Evolutionary conservation across 257 asterid species (phyloP).

Genomic region (Nicotiana benthamiana): DNA sequence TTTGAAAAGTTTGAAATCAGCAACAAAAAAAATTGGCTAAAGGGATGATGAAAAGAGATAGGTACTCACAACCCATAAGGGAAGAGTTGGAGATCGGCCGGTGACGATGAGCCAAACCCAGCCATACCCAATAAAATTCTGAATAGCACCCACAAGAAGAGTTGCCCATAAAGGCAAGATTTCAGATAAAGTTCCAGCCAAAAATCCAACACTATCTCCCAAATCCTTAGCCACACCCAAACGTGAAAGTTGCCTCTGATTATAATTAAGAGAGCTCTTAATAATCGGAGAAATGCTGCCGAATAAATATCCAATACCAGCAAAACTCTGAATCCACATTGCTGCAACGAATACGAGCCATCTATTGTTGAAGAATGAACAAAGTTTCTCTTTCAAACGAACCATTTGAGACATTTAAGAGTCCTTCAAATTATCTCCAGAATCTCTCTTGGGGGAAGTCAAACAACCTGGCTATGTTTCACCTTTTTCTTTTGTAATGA

Average conservation of each 20-base stretch:
- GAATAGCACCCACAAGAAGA: conserved; percentile 41
- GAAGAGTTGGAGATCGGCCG: conserved; percentile 32
- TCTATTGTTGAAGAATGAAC: conserved; percentile 32
- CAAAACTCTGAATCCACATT: conserved; percentile 54
- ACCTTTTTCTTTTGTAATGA: background rate
- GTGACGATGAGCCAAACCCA: conserved; percentile 52
- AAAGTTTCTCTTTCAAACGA: conserved; percentile 16
- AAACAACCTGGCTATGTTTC: background rate
- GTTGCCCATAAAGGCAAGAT: conserved; percentile 44
- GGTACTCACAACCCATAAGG: conserved; percentile 42
- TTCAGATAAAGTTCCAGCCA: conserved; percentile 44
- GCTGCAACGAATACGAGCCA: conserved; percentile 53
- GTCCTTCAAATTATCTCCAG: background rate
- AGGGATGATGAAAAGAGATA: background rate
- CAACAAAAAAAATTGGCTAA: background rate
- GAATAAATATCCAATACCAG: conserved; percentile 44
- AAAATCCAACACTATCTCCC: conserved; percentile 47
- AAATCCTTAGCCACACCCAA: conserved; percentile 49
- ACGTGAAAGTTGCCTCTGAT: conserved; percentile 34
- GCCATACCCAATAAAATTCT: conserved; percentile 44
- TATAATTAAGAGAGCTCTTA: conserved; percentile 32
- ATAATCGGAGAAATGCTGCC: conserved; percentile 44
- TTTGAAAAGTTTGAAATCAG: background rate
- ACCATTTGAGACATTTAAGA: background rate
- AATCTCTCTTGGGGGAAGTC: background rate